These are phyloP conservation scores for Cucurbita maxima DNA, from an alignment of 306 rosid genomes.

Conservation along the genomic window DNA sequence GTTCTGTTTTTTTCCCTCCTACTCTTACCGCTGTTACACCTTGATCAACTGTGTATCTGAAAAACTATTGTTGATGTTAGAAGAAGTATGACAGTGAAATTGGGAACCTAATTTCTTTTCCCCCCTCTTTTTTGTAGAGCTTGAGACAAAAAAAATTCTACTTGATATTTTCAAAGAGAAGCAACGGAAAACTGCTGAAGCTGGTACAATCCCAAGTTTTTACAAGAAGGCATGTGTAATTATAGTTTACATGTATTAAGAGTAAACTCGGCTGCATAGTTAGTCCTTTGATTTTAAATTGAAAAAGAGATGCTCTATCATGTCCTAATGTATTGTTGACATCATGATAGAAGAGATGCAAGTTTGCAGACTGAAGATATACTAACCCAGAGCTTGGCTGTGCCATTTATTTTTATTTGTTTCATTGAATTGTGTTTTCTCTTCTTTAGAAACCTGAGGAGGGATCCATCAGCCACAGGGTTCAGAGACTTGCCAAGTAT, in stretches of 20 bases:
- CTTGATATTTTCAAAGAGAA: slow-evolving; percentile 96
- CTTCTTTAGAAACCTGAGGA: slow-evolving; percentile 89
- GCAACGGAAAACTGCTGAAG: slow-evolving; percentile 87
- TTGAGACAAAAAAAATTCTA: slow-evolving; percentile 89
- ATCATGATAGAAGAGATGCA: not conserved
- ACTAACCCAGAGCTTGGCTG: not conserved
- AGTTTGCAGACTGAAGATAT: not conserved
- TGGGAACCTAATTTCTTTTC: not conserved
- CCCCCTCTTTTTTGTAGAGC: slow-evolving; percentile 41
- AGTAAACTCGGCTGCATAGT: not conserved
- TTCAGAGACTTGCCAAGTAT: slow-evolving; percentile 85
- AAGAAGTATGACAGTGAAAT: not conserved
- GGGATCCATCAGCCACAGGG: slow-evolving; percentile 89
- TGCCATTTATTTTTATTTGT: not conserved
- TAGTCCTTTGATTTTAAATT: not conserved
- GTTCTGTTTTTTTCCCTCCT: not conserved
- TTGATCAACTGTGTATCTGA: not conserved
- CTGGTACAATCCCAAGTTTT: slow-evolving; percentile 88
- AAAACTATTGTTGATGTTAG: not conserved
- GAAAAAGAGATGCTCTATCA: not conserved
- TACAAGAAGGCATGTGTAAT: slow-evolving; percentile 71
- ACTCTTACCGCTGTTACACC: not conserved
- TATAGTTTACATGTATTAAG: slow-evolving; percentile 5
- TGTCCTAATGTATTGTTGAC: not conserved
- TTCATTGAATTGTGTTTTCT: slow-evolving; percentile 5